Percentiles rank a stretch among this genome's conserved stretches.
phyloP scores from a whole-genome alignment of 495 filamentous ascomycete species.

The Penicillium longicatenatum region DNA sequence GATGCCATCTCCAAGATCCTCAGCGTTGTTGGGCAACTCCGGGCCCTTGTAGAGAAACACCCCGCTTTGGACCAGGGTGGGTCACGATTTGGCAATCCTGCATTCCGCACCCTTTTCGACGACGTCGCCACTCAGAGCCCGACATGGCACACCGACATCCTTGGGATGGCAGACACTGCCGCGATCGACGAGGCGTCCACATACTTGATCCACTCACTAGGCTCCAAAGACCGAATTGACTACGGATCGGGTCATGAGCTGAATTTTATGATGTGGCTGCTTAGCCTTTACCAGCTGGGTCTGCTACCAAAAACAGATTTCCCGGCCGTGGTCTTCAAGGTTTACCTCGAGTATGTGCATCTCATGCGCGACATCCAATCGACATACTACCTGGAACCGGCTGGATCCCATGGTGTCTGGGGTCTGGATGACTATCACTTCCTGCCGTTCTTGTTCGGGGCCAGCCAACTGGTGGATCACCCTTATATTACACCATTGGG shows the following conservation, averaged over 20 bases:
- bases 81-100: conserved; percentile 91
- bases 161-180: conserved; percentile 52
- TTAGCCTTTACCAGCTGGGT: conserved; percentile 82
- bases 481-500: conserved; percentile 81
- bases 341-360: conserved; percentile 79
- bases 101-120: conserved; percentile 83
- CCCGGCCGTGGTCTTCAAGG: conserved; percentile 66
- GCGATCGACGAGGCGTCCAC: conserved; percentile 70
- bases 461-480: conserved; percentile 86
- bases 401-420: conserved; percentile 95
- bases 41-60: conserved; percentile 59
- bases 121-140: conserved; percentile 55
- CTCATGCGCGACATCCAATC: conserved; percentile 83
- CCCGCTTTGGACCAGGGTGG: conserved; percentile 84
- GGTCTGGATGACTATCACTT: conserved; percentile 97
- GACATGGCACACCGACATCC: conserved; percentile 44
- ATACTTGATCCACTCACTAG: conserved; percentile 82
- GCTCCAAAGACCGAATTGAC: conserved; percentile 86
- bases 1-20: conserved; percentile 64
- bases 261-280: conserved; percentile 92
- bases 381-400: conserved; percentile 94
- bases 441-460: conserved; percentile 94
- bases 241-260: conserved; percentile 97
- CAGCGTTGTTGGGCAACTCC: conserved; percentile 67
- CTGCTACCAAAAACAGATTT: conserved; percentile 67